Base-by-base conservation (phyloP, 768 basidiomycete genomes). In the Termitomyces sp. region DNA sequence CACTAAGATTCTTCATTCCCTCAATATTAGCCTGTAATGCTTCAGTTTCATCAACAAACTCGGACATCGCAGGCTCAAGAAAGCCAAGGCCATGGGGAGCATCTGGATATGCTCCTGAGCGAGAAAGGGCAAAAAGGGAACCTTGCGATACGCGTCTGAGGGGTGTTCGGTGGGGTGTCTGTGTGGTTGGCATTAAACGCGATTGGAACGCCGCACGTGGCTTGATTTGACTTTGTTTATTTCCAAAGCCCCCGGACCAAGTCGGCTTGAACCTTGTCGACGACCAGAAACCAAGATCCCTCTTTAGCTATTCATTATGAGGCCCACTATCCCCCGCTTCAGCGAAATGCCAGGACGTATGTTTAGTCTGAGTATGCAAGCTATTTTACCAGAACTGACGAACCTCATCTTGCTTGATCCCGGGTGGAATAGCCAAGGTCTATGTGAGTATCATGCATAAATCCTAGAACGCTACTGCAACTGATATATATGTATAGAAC, bases 61-160 rank as follows among this genome's bases (percentile, higher is more conserved):
- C 94, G 1, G 86, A 74, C 71, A 98, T 80, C 24, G 87, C 88
- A 16, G 90, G 89, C 47, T 88, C 87, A 49, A 98, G 79, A 64
- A 94, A 95, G 0, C 88, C 90, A 31, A 95, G 82, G 1, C 90
- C 90, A 64, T 91, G 85, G 0, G 92, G 89, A 1, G 92, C 88
- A 71, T 90, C 82, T 54, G 84, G 80, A 61, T 84, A 83, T 12
- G 83, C 79, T 18, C 79, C 81, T 0, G 92, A 94, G 41, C 87
- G 85, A 18, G 93, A 94, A 44, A 94, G 79, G 18, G 87, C 85
- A 56, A 91, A 88, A 14, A 98, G 83, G 2, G 94, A 97, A 34
- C 93, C 91, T 57, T 95, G 94, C 0, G 94, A 96, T 59, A 95
- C 84, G 55, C 94, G 89, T 43, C 88, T 82, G 24, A 98, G 82